Percentiles rank a stretch among this genome's conserved stretches.
Evolutionary conservation across 345 rosid genomes (phyloP).

Genomic region (Leavenworthia alabamica): DNA sequence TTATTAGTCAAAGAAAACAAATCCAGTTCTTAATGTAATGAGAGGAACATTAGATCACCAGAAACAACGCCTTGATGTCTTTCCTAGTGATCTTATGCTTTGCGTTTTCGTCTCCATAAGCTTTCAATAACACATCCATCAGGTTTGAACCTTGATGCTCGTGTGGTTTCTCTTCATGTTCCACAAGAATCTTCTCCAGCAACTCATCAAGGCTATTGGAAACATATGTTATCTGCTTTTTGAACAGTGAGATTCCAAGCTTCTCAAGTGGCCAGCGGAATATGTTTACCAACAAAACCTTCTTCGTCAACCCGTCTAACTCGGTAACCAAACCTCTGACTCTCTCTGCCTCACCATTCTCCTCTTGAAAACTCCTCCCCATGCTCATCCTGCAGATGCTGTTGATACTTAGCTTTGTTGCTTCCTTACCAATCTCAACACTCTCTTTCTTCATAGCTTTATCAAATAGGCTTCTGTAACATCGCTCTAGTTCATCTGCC

Average conservation of each 20-base stretch:
- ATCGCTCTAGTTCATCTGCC: neutral
- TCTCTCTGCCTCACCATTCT: conserved; percentile 12
- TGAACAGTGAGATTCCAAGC: neutral
- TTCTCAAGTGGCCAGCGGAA: neutral
- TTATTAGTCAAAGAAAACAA: neutral
- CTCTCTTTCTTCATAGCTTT: conserved; percentile 9
- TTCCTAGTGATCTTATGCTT: conserved; percentile 20
- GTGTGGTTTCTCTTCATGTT: neutral
- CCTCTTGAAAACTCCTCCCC: conserved; percentile 16
- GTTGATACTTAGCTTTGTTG: conserved; percentile 4
- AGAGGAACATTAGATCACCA: neutral
- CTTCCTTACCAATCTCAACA: conserved; percentile 18
- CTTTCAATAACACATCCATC: neutral
- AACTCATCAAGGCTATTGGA: neutral
- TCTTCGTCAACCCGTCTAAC: neutral
- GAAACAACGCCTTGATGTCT: conserved; percentile 9
- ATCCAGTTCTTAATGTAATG: neutral
- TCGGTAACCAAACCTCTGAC: neutral
- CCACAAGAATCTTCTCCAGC: neutral
- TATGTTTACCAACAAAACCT: neutral
- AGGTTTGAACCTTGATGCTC: neutral
- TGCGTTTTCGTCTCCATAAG: conserved; percentile 3
- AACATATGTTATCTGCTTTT: neutral
- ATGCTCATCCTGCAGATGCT: conserved; percentile 34
- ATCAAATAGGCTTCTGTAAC: neutral